phyloP scores from a whole-genome alignment of 306 rosid species.

The Lathyrus oleraceus region DNA sequence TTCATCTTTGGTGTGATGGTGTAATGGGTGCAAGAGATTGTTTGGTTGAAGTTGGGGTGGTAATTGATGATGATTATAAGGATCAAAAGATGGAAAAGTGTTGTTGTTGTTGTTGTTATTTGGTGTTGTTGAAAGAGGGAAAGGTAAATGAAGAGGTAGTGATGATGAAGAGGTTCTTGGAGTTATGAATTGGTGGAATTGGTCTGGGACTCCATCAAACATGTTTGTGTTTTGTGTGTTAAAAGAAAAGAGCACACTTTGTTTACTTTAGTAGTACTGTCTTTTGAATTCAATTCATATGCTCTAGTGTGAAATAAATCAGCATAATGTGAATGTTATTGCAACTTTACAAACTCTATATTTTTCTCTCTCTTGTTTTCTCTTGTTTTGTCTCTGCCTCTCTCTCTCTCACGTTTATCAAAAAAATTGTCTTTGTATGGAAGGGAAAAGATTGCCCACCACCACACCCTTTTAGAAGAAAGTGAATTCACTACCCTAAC shows the following conservation, averaged over 20 bases:
- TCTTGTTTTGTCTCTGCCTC: conserved; percentile 26
- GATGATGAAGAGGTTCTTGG: conserved; percentile 53
- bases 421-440: conserved; percentile 67
- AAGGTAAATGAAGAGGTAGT: conserved; percentile 58
- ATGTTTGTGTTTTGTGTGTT: conserved; percentile 43
- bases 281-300: conserved; percentile 20
- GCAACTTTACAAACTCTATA: conserved; percentile 47
- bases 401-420: conserved; percentile 52
- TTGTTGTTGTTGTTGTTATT: background rate
- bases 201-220: conserved; percentile 91
- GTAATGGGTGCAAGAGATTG: conserved; percentile 54
- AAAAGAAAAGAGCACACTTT: background rate
- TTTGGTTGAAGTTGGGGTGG: conserved; percentile 47
- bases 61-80: conserved; percentile 35
- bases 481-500: conserved; percentile 67
- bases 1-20: conserved; percentile 41
- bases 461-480: conserved; percentile 76
- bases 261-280: conserved; percentile 34
- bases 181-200: conserved; percentile 83
- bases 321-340: conserved; percentile 36
- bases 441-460: conserved; percentile 60
- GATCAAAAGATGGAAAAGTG: conserved; percentile 39
- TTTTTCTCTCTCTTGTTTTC: conserved; percentile 14
- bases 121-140: conserved; percentile 43
- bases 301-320: conserved; percentile 59